These are phyloP conservation scores for Rasamsonia emersonii DNA, from an alignment of 2,329 filamentous ascomycete species.

Conservation along the genomic window DNA sequence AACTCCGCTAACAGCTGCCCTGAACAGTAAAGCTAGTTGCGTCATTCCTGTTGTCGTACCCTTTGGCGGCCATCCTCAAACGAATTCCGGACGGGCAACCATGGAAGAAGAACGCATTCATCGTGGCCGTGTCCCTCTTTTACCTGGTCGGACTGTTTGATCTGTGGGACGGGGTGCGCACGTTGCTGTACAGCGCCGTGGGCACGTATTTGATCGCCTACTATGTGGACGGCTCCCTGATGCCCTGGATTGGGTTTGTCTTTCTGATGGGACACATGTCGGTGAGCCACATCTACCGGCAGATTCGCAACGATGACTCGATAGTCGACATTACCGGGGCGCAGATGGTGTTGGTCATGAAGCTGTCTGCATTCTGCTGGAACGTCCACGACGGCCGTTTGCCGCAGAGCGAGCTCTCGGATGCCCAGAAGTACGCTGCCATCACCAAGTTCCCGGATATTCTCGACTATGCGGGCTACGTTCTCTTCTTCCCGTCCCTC, in stretches of 20 bases:
- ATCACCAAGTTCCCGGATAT: conserved; percentile 65
- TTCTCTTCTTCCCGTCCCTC: conserved; percentile 88
- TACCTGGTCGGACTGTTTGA: conserved; percentile 91
- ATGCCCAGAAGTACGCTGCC: conserved; percentile 75
- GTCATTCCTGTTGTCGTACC: conserved; percentile 86
- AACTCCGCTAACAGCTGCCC: conserved; percentile 4
- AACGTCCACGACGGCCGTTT: conserved; percentile 89
- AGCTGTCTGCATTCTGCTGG: conserved; percentile 94
- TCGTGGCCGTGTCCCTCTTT: conserved; percentile 71
- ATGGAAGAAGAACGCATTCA: conserved; percentile 79
- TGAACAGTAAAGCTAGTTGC: conserved; percentile 81
- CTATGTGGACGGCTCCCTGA: conserved; percentile 76
- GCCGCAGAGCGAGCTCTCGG: conserved; percentile 69
- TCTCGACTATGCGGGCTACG: conserved; percentile 79
- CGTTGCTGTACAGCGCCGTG: conserved; percentile 67
- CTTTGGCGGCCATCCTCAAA: conserved; percentile 79
- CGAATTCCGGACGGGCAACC: conserved; percentile 79
- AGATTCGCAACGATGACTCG: conserved; percentile 58
- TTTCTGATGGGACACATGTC: conserved; percentile 97
- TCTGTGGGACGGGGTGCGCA: conserved; percentile 75
- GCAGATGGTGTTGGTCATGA: conserved; percentile 98
- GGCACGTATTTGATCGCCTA: conserved; percentile 77
- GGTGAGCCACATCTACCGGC: conserved; percentile 75
- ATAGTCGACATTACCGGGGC: conserved; percentile 81
- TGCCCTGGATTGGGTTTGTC: conserved; percentile 94